A percentile compares a stretch with the other conserved stretches of the same genome.
Evolutionary conservation across 768 basidiomycete species (phyloP).

Genomic region (Leccinum olivaceopallidum): DNA sequence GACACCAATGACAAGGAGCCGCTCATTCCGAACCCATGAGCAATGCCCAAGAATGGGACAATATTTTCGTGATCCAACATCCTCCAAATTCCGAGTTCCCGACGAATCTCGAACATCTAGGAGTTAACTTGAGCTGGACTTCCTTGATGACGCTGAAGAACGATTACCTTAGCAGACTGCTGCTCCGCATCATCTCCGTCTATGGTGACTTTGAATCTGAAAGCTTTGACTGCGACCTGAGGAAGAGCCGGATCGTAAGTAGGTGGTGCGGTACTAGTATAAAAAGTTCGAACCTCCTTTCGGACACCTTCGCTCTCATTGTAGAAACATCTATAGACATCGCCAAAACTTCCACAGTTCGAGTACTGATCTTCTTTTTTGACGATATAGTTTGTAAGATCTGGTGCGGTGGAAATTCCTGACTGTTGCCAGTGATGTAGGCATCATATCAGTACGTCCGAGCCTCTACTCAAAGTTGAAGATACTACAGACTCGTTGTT

Average conservation of each 20-base stretch:
- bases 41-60: not conserved
- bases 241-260: no score
- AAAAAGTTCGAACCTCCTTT: no score
- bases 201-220: not conserved
- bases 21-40: not conserved
- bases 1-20: not conserved
- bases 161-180: not conserved
- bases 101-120: not conserved
- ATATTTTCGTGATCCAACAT: not conserved
- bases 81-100: not conserved
- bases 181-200: not conserved
- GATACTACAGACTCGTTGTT: no score
- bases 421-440: not conserved
- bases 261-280: no score
- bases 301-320: no score
- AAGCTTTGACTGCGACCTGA: no score
- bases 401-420: not conserved
- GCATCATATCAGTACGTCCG: no score
- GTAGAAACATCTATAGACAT: not conserved
- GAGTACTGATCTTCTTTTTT: not conserved
- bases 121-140: accelerated
- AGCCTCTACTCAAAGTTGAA: no score
- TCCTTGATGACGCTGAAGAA: not conserved
- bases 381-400: not conserved
- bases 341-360: not conserved